phyloP scores from a whole-genome alignment of 352 stramenopile genomes.

The Phytophthora europaea region DNA sequence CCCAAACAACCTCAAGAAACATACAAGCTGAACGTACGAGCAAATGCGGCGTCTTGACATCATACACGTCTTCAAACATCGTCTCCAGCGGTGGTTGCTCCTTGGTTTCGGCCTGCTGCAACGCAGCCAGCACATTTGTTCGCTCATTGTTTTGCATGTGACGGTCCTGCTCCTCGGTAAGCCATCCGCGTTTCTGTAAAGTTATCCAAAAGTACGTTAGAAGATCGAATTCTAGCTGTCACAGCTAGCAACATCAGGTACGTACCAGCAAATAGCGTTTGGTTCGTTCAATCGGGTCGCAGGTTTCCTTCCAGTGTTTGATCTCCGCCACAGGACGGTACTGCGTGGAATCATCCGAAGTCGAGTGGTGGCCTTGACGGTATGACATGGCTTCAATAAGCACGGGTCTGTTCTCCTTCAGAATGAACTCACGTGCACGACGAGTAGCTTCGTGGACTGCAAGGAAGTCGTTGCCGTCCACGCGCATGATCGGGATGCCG shows the following conservation, averaged over 20 bases:
- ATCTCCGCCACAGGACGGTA: constrained; percentile 96
- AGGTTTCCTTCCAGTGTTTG: constrained; percentile 90
- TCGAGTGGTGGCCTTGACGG: constrained; percentile 98
- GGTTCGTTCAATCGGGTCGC: constrained; percentile 93
- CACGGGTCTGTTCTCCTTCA: constrained; percentile 92
- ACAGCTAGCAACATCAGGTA: background rate
- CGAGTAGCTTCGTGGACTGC: constrained; percentile 95
- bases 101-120: constrained; percentile 94
- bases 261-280: constrained; percentile 92
- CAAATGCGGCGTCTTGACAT: constrained; percentile 94
- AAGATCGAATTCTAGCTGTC: too few relatives aligned
- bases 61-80: constrained; percentile 99
- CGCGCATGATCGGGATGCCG: constrained; percentile 97
- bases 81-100: constrained; percentile 84
- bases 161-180: constrained; percentile 89
- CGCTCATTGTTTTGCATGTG: constrained; percentile 90
- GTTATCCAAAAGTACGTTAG: background rate
- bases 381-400: constrained; percentile 99
- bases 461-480: constrained; percentile 99
- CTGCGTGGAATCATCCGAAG: constrained; percentile 97
- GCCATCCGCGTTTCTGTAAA: constrained; percentile 84
- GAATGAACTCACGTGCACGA: constrained; percentile 91
- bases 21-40: constrained; percentile 51
- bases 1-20: background rate
- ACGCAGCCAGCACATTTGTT: constrained; percentile 82